Evolutionary conservation across 257 asterid species (phyloP), one percentile per base, ranked within the genome.

Genomic region (Dorcoceras hygrometricum): DNA sequence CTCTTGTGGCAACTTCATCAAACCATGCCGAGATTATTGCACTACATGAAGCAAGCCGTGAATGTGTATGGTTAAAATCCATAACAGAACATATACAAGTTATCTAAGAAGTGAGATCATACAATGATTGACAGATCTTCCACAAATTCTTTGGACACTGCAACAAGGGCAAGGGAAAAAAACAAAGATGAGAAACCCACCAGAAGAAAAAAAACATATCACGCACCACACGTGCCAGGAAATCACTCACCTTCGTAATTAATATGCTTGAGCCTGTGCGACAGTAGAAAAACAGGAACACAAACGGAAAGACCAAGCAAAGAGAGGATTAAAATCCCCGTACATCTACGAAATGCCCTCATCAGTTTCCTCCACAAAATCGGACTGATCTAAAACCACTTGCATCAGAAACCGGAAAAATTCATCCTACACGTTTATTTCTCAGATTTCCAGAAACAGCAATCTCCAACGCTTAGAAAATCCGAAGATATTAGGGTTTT

Each of bases 291-390:
- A 57, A 88, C 43, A 18, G 96, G 95, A 70, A 84, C 71, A 23
- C 82, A 66, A 36, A 89, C 89, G 26, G 89, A 87, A 68, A 86
- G 76, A 62, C 77, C 75, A 43, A 94, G 92, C 72, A 90, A 77
- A 69, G 77, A 85, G 92, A 94, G 95, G 97, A 94, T 85, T 77
- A 77, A 80, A 73, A 84, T 87, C 95, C 97, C 88, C 92, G 87
- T 77, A 77, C 86, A 75, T 65, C 75, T 81, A 46, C 84, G 89
- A 75, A 76, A 77, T 75, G 69, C 75, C 95, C 71, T 88, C 97
- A 88, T 94, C 85, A 80, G 74, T 68, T 65, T 58, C 55, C 60
- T 16, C 63, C 12, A n/a, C 59, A 39, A 19, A 65, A 68, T 64
- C 68, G 67, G 39, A 73, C 65, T 27, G 70, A 70, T 59, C 73